These are phyloP conservation scores for Chlorella sorokiniana DNA, from an alignment of 139 green algal species.

Conservation along the genomic window DNA sequence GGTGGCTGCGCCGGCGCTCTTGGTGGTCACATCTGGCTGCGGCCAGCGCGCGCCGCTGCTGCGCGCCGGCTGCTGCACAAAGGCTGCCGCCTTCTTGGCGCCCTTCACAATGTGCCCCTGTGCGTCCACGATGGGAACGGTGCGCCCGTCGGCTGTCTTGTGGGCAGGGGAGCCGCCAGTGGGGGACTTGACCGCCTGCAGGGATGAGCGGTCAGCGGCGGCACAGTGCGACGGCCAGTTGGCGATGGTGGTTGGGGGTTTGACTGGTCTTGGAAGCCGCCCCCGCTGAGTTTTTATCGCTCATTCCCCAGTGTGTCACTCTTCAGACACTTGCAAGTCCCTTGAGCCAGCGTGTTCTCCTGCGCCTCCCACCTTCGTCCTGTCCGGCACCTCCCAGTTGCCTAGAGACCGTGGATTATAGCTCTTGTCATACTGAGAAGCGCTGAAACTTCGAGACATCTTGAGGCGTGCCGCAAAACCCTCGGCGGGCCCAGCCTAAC, in stretches of 20 bases:
- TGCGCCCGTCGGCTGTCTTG: constrained; percentile 10
- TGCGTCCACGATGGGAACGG: constrained; percentile 20
- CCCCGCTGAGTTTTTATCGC: too few relatives aligned
- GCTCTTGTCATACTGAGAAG: constrained; percentile 43
- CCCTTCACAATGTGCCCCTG: constrained; percentile 18
- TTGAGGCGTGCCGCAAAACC: too few relatives aligned
- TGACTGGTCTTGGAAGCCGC: too few relatives aligned
- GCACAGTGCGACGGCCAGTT: too few relatives aligned
- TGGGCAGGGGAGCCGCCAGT: background rate
- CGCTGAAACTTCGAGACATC: background rate
- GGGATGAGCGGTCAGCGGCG: background rate
- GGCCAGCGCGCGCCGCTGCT: constrained; percentile 22
- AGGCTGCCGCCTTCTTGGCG: constrained; percentile 4
- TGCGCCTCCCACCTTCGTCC: constrained; percentile 15
- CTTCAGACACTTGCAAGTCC: background rate
- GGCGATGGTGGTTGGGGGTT: too few relatives aligned
- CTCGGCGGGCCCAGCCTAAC: background rate
- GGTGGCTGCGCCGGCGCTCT: constrained; percentile 19
- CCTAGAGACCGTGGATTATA: constrained; percentile 37
- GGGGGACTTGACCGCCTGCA: background rate
- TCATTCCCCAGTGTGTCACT: too few relatives aligned
- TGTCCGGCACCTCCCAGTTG: constrained; percentile 44
- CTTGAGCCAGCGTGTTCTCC: background rate
- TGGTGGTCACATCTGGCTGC: constrained; percentile 30
- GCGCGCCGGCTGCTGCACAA: background rate